Evolutionary conservation across 352 stramenopile genomes (phyloP), one percentile per base, ranked within the genome.

Genomic region (Pythium phragmiticola): DNA sequence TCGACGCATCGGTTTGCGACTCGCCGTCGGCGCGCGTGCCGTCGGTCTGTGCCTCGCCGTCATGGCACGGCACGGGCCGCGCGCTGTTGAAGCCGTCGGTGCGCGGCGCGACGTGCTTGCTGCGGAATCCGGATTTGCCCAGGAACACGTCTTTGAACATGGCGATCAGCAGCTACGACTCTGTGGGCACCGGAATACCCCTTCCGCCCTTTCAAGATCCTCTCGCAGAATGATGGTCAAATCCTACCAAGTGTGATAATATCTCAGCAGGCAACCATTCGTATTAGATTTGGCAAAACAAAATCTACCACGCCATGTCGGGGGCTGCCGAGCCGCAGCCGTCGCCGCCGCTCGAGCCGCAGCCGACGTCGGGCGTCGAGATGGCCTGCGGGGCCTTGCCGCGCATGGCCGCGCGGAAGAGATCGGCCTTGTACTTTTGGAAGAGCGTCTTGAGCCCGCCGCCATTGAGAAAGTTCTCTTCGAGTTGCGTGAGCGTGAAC

Each of bases 401-500:
- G 50, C 78, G 75, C 80, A 93, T 87, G 7, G 84, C 84, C 4
- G 84, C 84, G 37, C 81, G 80, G 75, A 93, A 93, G 39, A 93
- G 72, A 54, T 93, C 84, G n/a, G 82, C 79, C 71, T 91, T 91
- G 80, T 93, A 88, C 65, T 84, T 81, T 63, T 86, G 83, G 74
- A 91, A 93, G 2, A 93, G 78, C 28, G 74, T 71, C 72, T 90
- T 80, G 33, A 93, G 75, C 11, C 84, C 84, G 41, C 84, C 84
- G 33, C 82, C 82, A 59, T 91, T 89, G 13, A 93, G 67, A 58
- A 93, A 91, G 21, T 83, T 88, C 64, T 93, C 84, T 56, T 93
- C 84, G 2, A 93, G 69, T 65, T 89, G 76, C 53, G 82, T 93
- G 13, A 93, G 72, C 36, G 78, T 76, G 70, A 93, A 93, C 9